Evolutionary conservation across 2,329 filamentous ascomycete genomes (phyloP), one percentile per base, ranked within the genome.

Genomic region (Lizonia empirigonia): DNA sequence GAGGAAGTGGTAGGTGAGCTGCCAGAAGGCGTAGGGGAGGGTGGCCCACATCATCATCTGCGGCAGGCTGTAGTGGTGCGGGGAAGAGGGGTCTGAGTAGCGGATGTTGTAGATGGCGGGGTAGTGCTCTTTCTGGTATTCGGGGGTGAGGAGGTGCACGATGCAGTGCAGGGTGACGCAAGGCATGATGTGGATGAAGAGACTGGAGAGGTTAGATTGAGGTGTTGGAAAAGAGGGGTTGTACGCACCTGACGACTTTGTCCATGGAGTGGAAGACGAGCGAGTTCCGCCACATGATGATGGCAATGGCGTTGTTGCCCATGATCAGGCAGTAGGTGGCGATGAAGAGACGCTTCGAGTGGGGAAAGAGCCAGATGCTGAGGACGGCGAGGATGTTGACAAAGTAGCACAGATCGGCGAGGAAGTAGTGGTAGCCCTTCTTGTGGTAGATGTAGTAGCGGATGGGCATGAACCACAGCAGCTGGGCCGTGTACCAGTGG

Each of bases 121-220:
- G 70, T 96, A 97, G 16, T 86, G 84, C 20, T 78, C 74, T 58
- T 81, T 78, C 67, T 95, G 88, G 33, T 82, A 72, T 18, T 85
- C 84, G 1, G 83, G 74, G 0, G 88, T 76, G 10, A 91, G 80
- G 16, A 97, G 80, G 71, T 99, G 94, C 13, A 96, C 89, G 12
- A 99, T 81, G 69, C 91, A 95, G 74, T 99, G 94, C 10, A 99
- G 82, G 1, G 92, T 90, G 5, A 89, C 93, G 60, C 92, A 96
- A 1, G 94, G 94, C 93, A 99, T 99, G 67, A 99, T 96, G 74
- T 99, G 94, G 63, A 99, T 97, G 77, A 99, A 99, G n/a, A 99
- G 82, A 72, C 85, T 88, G 47, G 6, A 10, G 3, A 8, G 1
- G 35, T 66, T 41, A 68, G 29, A 44, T 8, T 8, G 12, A 22